Evolutionary conservation across 495 filamentous ascomycete species (phyloP).

Genomic region (Hyaloscypha hepaticicola): DNA sequence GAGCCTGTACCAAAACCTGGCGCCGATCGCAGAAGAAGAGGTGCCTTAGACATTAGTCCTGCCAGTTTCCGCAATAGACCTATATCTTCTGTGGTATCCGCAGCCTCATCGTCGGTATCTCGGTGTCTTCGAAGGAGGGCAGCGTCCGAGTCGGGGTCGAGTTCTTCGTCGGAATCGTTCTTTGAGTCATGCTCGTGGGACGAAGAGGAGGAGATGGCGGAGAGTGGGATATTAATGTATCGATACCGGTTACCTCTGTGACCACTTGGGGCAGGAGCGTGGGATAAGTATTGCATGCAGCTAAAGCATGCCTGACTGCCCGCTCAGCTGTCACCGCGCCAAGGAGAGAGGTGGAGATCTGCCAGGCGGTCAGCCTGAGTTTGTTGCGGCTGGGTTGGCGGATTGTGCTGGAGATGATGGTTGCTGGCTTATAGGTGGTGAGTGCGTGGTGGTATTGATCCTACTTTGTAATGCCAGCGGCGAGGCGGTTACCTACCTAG

Average conservation of each 20-base stretch:
- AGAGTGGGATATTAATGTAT: conserved; percentile 25
- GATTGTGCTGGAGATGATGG: neutral
- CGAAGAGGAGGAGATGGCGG: conserved; percentile 8
- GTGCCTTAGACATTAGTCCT: conserved; percentile 53
- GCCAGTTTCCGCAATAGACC: conserved; percentile 17
- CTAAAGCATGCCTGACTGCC: neutral
- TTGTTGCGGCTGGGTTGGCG: neutral
- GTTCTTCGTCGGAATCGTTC: conserved; percentile 22
- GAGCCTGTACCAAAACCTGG: conserved; percentile 55
- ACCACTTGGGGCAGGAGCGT: neutral
- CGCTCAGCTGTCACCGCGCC: neutral
- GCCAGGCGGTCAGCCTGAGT: neutral
- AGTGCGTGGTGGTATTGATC: neutral
- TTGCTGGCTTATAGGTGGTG: neutral
- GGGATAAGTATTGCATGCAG: conserved; percentile 4
- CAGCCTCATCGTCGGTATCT: conserved; percentile 16
- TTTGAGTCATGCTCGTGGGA: conserved; percentile 17
- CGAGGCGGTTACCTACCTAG: neutral
- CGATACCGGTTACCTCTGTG: neutral
- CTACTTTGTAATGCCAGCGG: neutral
- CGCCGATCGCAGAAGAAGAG: conserved; percentile 57
- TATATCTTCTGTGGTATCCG: conserved; percentile 10
- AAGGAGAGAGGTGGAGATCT: neutral
- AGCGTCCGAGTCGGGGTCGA: conserved; percentile 29
- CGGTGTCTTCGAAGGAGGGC: conserved; percentile 30